Evolutionary conservation across 2,329 filamentous ascomycete genomes (phyloP).

Genomic region (Cercospora sp.): DNA sequence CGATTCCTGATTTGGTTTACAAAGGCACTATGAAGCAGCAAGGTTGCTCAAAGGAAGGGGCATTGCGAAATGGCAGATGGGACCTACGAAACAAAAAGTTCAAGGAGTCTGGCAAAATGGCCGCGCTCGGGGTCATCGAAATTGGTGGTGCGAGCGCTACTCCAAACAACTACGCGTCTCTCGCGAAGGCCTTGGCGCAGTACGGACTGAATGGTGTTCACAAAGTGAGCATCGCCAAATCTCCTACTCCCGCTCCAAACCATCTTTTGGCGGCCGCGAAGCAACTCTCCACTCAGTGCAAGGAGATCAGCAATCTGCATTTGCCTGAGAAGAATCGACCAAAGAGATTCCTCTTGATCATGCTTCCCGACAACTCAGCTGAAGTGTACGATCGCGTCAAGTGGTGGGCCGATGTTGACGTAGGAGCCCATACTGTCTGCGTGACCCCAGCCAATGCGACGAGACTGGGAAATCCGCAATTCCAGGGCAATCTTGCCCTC

Average conservation of each 20-base stretch:
- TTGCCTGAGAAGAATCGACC: background rate
- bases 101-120: background rate
- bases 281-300: background rate
- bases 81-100: background rate
- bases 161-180: background rate
- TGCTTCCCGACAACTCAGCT: background rate
- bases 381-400: conserved; percentile 10
- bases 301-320: background rate
- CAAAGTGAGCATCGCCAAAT: background rate
- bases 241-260: background rate
- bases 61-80: conserved; percentile 2
- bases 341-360: background rate
- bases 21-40: background rate
- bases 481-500: conserved; percentile 20
- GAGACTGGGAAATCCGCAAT: background rate
- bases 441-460: background rate
- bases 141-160: background rate
- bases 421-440: conserved; percentile 15
- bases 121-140: background rate
- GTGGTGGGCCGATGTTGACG: background rate
- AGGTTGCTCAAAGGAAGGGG: background rate
- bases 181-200: background rate
- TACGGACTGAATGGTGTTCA: background rate
- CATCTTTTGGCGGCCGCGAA: background rate
- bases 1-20: background rate